These are phyloP conservation scores for Fusarium nodosum DNA, from an alignment of 2,329 filamentous ascomycete genomes.

Conservation along the genomic window DNA sequence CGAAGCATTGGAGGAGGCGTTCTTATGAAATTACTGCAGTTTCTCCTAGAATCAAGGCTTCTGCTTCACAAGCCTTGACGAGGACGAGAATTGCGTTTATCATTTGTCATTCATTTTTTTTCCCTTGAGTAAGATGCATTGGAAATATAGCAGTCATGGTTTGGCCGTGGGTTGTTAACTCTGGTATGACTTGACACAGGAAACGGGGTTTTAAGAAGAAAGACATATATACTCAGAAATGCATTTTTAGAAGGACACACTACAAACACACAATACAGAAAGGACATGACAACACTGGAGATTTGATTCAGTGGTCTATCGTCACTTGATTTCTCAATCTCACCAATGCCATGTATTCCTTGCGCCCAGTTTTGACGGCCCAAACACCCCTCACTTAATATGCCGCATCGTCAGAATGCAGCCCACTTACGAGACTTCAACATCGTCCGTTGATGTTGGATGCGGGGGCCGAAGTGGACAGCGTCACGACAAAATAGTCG, in stretches of 20 bases:
- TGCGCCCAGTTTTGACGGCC: not conserved
- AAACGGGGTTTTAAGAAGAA: slow-evolving; percentile 12
- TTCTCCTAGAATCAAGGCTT: slow-evolving; percentile 2
- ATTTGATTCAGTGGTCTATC: slow-evolving; percentile 19
- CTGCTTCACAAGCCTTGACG: slow-evolving; percentile 10
- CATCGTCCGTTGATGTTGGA: slow-evolving; percentile 19
- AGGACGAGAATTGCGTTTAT: slow-evolving; percentile 15
- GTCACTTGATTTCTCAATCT: slow-evolving; percentile 13
- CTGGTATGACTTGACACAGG: slow-evolving; percentile 17
- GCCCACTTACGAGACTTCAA: slow-evolving; percentile 25
- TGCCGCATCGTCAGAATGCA: slow-evolving; percentile 15
- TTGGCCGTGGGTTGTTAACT: slow-evolving; percentile 18
- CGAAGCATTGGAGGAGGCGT: slow-evolving; percentile 32
- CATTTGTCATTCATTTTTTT: not conserved
- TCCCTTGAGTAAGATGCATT: slow-evolving; percentile 26
- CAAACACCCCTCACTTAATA: not conserved
- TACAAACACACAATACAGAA: slow-evolving; percentile 17
- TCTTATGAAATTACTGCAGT: slow-evolving; percentile 16
- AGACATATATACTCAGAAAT: slow-evolving; percentile 18
- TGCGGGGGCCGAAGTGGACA: slow-evolving; percentile 24
- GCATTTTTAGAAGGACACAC: slow-evolving; percentile 24
- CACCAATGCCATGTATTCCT: not conserved
- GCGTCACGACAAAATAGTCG: slow-evolving; percentile 18
- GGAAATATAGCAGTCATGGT: slow-evolving; percentile 14
- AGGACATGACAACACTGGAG: slow-evolving; percentile 10